A percentile compares a stretch with the other conserved stretches of the same genome.
These are phyloP conservation scores for Ogataea salicorniae DNA, from an alignment of 805 yeast species.

Conservation along the genomic window DNA sequence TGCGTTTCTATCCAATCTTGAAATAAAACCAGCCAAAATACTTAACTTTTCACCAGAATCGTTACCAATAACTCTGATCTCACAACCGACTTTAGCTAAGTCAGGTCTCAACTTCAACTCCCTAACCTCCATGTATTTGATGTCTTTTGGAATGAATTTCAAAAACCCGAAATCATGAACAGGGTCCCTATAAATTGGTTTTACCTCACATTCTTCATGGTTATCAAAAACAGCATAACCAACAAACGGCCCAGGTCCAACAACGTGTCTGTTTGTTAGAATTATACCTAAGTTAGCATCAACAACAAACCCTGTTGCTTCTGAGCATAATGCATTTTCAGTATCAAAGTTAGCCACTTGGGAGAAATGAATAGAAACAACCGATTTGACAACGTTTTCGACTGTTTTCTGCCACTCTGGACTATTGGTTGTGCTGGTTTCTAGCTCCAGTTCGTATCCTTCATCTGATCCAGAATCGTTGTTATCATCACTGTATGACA, in stretches of 20 bases:
- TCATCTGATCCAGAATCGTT: slow-evolving; percentile 3
- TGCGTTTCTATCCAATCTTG: slow-evolving; percentile 85
- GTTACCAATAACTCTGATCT: slow-evolving; percentile 91
- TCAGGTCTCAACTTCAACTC: slow-evolving; percentile 73
- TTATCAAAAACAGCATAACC: slow-evolving; percentile 92
- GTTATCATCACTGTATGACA: not conserved
- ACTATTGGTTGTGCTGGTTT: slow-evolving; percentile 17
- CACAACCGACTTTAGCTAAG: slow-evolving; percentile 84
- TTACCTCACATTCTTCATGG: slow-evolving; percentile 87
- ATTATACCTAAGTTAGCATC: slow-evolving; percentile 79
- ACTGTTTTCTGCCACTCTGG: slow-evolving; percentile 76
- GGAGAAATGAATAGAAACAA: slow-evolving; percentile 84
- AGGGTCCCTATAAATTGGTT: slow-evolving; percentile 86
- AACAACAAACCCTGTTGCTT: slow-evolving; percentile 95
- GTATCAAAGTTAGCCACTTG: slow-evolving; percentile 86
- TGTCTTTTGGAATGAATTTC: slow-evolving; percentile 62
- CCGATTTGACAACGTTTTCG: slow-evolving; percentile 74
- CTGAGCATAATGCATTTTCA: slow-evolving; percentile 72
- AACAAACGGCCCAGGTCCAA: slow-evolving; percentile 89
- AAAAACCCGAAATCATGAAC: slow-evolving; percentile 93
- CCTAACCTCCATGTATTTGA: slow-evolving; percentile 69
- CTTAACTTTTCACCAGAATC: slow-evolving; percentile 94
- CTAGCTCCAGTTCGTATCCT: slow-evolving; percentile 7
- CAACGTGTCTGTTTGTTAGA: slow-evolving; percentile 90
- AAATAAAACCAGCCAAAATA: slow-evolving; percentile 80